Evolutionary conservation across 2,329 filamentous ascomycete species (phyloP), one percentile per base, ranked within the genome.

Genomic region (Periconia digitata): DNA sequence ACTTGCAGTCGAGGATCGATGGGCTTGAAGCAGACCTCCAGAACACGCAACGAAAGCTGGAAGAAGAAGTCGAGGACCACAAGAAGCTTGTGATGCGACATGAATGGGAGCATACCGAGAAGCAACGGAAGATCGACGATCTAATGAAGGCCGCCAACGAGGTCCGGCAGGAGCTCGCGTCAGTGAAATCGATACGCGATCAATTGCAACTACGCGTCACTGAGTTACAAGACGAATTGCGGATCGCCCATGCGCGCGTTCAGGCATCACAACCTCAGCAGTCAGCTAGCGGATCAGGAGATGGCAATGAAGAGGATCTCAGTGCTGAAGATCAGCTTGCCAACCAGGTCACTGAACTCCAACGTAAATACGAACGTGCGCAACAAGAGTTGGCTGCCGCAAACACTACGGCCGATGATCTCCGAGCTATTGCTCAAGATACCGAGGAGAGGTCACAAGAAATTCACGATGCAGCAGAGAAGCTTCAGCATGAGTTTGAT

Each of bases 41-140:
- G 44, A 81, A 84, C 2, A 86, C 85, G 1, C 95, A 95, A 72
- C 86, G 89, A 41, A 95, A 92, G 70, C 79, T 97, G 2, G 84
- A 86, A 2, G 85, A 90, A 21, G 92, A 96, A 64, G 72, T 85
- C 0, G 91, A 96, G 52, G 92, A 95, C 55, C 83, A 80, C 56
- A 95, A 92, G 77, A 92, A 95, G 69, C 76, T 88, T 27, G 80
- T 88, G 50, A 77, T 94, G 43, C 85, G 92, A 48, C 91, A 95
- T 62, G 92, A 97, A 64, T 96, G 89, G 54, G 94, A 99, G 52
- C 83, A 87, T 36, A 87, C 90, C 56, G 90, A 97, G 67, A 85
- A 83, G 43, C 90, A 96, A 69, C 94, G 91, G 71, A 85, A 92
- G 43, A 94, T 97, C 51, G 92, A 99, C 58, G 92, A 97, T 63